These are phyloP conservation scores for Hirschfeldia incana DNA, from an alignment of 345 rosid genomes.

Conservation along the genomic window DNA sequence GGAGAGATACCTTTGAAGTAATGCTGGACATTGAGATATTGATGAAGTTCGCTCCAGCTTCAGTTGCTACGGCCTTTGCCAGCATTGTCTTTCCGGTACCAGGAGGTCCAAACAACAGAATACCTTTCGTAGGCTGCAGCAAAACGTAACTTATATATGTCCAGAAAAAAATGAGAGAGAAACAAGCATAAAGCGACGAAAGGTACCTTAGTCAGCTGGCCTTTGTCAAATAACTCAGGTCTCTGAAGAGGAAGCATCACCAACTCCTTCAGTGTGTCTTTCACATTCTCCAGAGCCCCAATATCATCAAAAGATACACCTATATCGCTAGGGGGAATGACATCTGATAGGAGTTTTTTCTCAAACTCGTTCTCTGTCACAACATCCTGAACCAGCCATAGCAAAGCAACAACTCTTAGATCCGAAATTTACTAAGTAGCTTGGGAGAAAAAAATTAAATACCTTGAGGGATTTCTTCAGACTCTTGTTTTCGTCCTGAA, in stretches of 20 bases:
- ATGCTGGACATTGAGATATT: slow-evolving; percentile 99
- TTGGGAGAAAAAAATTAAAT: slow-evolving; percentile 13
- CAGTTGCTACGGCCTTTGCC: slow-evolving; percentile 99
- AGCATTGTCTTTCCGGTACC: slow-evolving; percentile 99
- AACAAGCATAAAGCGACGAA: background rate
- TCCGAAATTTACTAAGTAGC: background rate
- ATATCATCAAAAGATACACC: slow-evolving; percentile 97
- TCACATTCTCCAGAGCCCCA: slow-evolving; percentile 96
- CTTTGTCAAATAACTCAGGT: slow-evolving; percentile 96
- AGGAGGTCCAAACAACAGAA: slow-evolving; percentile 97
- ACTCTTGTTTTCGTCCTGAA: slow-evolving; percentile 74
- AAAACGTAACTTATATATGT: slow-evolving; percentile 4
- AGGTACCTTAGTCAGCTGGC: slow-evolving; percentile 92
- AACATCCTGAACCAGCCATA: slow-evolving; percentile 66
- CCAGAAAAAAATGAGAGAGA: background rate
- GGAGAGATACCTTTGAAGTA: slow-evolving; percentile 80
- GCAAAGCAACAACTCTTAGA: background rate
- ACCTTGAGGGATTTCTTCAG: slow-evolving; percentile 85
- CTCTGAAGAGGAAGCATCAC: slow-evolving; percentile 99
- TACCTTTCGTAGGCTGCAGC: slow-evolving; percentile 94
- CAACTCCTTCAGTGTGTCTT: slow-evolving; percentile 97
- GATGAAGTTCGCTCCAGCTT: slow-evolving; percentile 97
- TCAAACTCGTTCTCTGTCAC: slow-evolving; percentile 97
- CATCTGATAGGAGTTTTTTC: slow-evolving; percentile 95
- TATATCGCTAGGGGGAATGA: slow-evolving; percentile 92